Evolutionary conservation across 108 stramenopile species (phyloP).

Genomic region (Cyclotella atomus): DNA sequence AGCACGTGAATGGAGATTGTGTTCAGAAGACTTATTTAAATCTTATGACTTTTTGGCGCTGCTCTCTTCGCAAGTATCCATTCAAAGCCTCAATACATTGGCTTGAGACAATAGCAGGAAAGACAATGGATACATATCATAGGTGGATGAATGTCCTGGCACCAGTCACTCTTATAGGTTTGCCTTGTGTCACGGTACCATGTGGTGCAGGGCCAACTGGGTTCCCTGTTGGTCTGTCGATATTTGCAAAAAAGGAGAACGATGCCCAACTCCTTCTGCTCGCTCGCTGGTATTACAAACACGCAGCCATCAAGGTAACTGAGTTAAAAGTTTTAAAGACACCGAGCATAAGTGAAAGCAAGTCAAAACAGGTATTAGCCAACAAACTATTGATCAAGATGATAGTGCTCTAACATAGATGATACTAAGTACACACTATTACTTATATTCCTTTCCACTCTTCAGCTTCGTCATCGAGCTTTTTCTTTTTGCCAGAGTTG

Average conservation of each 20-base stretch:
- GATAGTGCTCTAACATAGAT: no score
- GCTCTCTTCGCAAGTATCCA: slow-evolving; percentile 52
- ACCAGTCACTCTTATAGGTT: slow-evolving; percentile 52
- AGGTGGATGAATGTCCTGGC: slow-evolving; percentile 67
- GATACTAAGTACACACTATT: no score
- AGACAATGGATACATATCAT: slow-evolving; percentile 52
- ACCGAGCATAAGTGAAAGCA: no score
- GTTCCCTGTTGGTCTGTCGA: slow-evolving; percentile 55
- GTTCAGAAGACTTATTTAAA: neutral
- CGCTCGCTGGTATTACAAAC: neutral
- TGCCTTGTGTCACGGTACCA: slow-evolving; percentile 61
- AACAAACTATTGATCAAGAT: no score
- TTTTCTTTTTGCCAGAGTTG: slow-evolving; percentile 45
- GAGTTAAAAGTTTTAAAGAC: neutral
- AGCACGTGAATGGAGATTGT: neutral
- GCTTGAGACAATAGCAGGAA: slow-evolving; percentile 39
- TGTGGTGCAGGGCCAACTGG: slow-evolving; percentile 28
- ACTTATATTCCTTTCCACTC: neutral
- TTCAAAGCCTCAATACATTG: slow-evolving; percentile 53
- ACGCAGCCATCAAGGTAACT: neutral
- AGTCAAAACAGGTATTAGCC: no score
- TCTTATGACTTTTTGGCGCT: neutral
- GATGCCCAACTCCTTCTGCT: neutral
- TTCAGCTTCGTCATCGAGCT: slow-evolving; percentile 33
- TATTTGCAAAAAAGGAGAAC: slow-evolving; percentile 29